Evolutionary conservation across 176 grass and related monocot species (phyloP).

Genomic region (Alloteropsis semialata): DNA sequence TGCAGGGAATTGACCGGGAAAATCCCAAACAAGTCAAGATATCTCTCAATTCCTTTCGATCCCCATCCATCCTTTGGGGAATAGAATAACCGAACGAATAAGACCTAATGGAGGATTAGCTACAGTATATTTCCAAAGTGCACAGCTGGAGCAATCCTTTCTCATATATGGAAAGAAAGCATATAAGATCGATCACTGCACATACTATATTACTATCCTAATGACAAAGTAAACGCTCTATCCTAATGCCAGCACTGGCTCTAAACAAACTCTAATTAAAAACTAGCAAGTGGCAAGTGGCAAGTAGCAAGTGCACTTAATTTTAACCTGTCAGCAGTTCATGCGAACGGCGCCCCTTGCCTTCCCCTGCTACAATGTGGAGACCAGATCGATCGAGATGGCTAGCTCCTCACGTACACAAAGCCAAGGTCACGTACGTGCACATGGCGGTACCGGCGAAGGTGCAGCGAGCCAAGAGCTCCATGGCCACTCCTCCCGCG

Average conservation of each 20-base stretch:
- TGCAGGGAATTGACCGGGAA: too few relatives aligned
- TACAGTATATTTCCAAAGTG: not conserved
- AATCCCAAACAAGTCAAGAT: too few relatives aligned
- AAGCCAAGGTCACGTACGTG: not conserved
- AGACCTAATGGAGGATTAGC: not conserved
- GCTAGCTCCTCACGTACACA: slow-evolving; percentile 15
- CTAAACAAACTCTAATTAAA: not conserved
- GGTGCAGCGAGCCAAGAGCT: not conserved
- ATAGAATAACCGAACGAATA: too few relatives aligned
- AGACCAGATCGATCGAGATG: not conserved
- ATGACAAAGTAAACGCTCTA: slow-evolving; percentile 16
- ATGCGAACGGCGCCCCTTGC: slow-evolving; percentile 21
- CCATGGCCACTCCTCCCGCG: slow-evolving; percentile 1
- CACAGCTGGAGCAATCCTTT: slow-evolving; percentile 1
- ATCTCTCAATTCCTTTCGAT: too few relatives aligned
- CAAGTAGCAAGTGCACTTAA: slow-evolving; percentile 26
- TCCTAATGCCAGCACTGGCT: not conserved
- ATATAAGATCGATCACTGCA: not conserved
- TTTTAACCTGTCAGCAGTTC: slow-evolving; percentile 21
- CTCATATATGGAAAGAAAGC: not conserved
- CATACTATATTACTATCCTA: not conserved
- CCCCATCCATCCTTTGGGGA: too few relatives aligned
- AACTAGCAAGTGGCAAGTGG: slow-evolving; percentile 25
- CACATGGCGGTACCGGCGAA: not conserved
- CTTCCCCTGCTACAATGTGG: slow-evolving; percentile 32